Evolutionary conservation across 805 yeast species (phyloP).

Genomic region (Hanseniaspora occidentalis): DNA sequence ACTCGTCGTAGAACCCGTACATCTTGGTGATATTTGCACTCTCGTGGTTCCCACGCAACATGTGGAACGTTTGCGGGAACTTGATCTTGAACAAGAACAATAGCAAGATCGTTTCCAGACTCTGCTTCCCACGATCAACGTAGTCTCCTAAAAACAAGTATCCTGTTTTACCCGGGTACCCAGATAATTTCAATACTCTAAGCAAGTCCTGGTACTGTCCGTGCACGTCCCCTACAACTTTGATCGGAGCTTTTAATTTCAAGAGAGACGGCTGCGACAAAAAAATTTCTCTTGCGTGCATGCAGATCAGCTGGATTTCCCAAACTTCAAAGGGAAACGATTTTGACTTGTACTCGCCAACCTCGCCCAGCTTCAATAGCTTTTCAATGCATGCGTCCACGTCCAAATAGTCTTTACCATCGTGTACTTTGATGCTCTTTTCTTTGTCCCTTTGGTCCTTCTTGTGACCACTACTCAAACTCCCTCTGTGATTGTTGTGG

Average conservation of each 20-base stretch:
- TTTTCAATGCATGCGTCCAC: slow-evolving; percentile 53
- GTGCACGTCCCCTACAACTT: slow-evolving; percentile 87
- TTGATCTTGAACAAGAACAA: slow-evolving; percentile 88
- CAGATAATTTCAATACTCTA: slow-evolving; percentile 87
- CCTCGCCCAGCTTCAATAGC: slow-evolving; percentile 39
- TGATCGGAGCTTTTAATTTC: slow-evolving; percentile 73
- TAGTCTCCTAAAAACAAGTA: slow-evolving; percentile 91
- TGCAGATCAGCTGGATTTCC: slow-evolving; percentile 47
- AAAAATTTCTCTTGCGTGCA: slow-evolving; percentile 47
- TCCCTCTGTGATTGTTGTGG: neutral
- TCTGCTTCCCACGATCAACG: slow-evolving; percentile 95
- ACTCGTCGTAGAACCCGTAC: slow-evolving; percentile 95
- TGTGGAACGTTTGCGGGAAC: slow-evolving; percentile 90
- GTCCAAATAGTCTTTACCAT: slow-evolving; percentile 26
- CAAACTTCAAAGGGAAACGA: slow-evolving; percentile 35
- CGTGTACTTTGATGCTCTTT: neutral
- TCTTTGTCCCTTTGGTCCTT: slow-evolving; percentile 1
- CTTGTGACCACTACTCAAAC: neutral
- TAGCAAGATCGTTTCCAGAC: slow-evolving; percentile 79
- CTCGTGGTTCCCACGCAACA: slow-evolving; percentile 92
- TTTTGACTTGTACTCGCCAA: slow-evolving; percentile 31
- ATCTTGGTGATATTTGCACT: slow-evolving; percentile 95
- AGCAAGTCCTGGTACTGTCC: slow-evolving; percentile 91
- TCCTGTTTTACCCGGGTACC: slow-evolving; percentile 91
- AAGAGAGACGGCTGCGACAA: slow-evolving; percentile 80